Conservation (phyloP, 1,139 yeast genomes). For the Arxiozyma slooffiae region DNA sequence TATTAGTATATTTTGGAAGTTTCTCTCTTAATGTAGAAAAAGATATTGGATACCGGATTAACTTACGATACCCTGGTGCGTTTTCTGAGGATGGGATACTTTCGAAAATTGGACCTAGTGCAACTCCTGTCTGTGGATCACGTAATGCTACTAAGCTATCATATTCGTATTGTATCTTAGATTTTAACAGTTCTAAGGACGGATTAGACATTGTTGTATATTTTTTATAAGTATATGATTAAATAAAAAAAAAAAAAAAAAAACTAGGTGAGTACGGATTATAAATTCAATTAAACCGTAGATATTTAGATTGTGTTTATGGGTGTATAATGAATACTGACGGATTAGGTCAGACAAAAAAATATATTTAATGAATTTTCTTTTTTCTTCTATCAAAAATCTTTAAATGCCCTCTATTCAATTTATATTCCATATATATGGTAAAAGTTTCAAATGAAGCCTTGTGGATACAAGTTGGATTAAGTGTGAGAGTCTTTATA, state of each 20-base stretch:
- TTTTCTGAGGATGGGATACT: conserved; percentile 44
- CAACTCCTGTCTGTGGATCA: conserved; percentile 36
- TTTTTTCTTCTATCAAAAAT: neutral
- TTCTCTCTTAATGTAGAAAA: conserved; percentile 52
- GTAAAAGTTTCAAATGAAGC: neutral
- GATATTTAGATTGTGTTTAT: neutral
- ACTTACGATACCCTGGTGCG: conserved; percentile 62
- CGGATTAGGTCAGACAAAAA: no score
- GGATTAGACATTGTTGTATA: neutral
- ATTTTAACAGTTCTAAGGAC: neutral
- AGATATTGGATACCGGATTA: conserved; percentile 65
- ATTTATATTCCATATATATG: neutral
- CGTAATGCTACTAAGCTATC: conserved; percentile 33
- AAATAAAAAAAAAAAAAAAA: no score
- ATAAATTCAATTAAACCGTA: neutral
- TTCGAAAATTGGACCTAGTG: conserved; percentile 42
- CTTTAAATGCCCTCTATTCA: neutral
- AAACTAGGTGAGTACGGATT: neutral
- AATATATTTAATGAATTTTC: neutral
- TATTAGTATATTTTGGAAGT: conserved; percentile 42
- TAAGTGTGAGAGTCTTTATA: neutral
- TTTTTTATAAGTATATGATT: neutral
- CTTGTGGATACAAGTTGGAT: neutral
- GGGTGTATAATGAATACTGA: neutral
- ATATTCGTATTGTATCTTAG: conserved; percentile 4